phyloP scores from a whole-genome alignment of 768 basidiomycete genomes.

The Chalciporus chontae region DNA sequence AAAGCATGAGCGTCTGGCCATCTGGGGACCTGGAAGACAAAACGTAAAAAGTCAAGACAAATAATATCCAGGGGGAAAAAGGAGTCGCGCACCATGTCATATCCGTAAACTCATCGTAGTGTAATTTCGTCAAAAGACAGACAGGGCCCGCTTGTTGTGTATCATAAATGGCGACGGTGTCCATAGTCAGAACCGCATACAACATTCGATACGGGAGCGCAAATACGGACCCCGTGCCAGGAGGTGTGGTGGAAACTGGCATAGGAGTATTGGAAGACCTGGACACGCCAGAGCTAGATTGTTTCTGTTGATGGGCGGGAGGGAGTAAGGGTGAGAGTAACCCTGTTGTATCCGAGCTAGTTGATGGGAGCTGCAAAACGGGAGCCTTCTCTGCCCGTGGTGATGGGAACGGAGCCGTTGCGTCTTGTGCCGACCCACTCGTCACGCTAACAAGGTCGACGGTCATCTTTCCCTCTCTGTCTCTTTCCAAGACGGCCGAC shows the following conservation, averaged over 20 bases:
- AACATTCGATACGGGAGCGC: slow-evolving; percentile 91
- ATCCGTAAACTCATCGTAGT: slow-evolving; percentile 98
- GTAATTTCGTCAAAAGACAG: slow-evolving; percentile 87
- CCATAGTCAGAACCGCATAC: slow-evolving; percentile 95
- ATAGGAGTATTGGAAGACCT: slow-evolving; percentile 21
- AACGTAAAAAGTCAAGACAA: slow-evolving; percentile 6
- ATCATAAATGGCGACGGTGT: slow-evolving; percentile 91
- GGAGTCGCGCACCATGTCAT: slow-evolving; percentile 74
- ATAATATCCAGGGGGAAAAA: neutral
- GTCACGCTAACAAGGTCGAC: slow-evolving; percentile 54
- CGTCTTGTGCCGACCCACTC: slow-evolving; percentile 10
- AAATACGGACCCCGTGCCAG: slow-evolving; percentile 65
- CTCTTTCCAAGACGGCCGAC: slow-evolving; percentile 64
- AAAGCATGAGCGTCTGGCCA: slow-evolving; percentile 87
- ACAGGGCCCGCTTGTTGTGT: slow-evolving; percentile 94
- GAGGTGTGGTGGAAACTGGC: slow-evolving; percentile 41
- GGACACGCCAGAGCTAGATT: slow-evolving; percentile 8
- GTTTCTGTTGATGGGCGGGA: slow-evolving; percentile 9
- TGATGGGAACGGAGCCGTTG: slow-evolving; percentile 5
- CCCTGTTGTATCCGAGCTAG: slow-evolving; percentile 7
- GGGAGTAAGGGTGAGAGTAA: slow-evolving; percentile 11
- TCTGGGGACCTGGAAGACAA: slow-evolving; percentile 77
- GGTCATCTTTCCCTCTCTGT: slow-evolving; percentile 55
- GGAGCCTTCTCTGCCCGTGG: slow-evolving; percentile 18
- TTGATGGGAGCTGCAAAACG: slow-evolving; percentile 1